phyloP scores from a whole-genome alignment of 2,329 filamentous ascomycete genomes.

The Trichoderma sp. region DNA sequence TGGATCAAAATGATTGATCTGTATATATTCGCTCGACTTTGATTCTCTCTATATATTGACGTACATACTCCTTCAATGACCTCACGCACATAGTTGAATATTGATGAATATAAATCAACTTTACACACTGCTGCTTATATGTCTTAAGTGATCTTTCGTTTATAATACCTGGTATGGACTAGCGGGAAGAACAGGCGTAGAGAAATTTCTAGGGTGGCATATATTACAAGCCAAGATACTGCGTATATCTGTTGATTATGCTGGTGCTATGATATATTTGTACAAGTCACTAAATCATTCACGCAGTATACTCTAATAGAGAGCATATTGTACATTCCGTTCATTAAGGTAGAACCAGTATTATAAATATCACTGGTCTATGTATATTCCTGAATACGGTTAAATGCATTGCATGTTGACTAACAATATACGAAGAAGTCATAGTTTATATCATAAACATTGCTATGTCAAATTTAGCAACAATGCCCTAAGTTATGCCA shows the following conservation, averaged over 20 bases:
- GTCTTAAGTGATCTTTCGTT: background rate
- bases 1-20: background rate
- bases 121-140: background rate
- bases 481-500: background rate
- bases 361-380: too few species aligned
- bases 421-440: background rate
- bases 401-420: constrained; percentile 3
- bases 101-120: background rate
- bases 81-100: constrained; percentile 16
- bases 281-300: too few species aligned
- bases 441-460: background rate
- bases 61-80: constrained; percentile 7
- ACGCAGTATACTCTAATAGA: too few species aligned
- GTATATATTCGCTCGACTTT: background rate
- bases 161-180: background rate
- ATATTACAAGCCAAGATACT: too few species aligned
- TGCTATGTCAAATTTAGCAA: background rate
- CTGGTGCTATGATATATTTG: too few species aligned
- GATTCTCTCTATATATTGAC: constrained; percentile 13
- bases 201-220: too few species aligned
- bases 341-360: too few species aligned
- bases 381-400: too few species aligned
- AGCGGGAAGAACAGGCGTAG: too few species aligned
- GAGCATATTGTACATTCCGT: too few species aligned
- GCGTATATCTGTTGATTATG: too few species aligned